phyloP scores from a whole-genome alignment of 345 rosid species.

The Aquilaria sinensis region DNA sequence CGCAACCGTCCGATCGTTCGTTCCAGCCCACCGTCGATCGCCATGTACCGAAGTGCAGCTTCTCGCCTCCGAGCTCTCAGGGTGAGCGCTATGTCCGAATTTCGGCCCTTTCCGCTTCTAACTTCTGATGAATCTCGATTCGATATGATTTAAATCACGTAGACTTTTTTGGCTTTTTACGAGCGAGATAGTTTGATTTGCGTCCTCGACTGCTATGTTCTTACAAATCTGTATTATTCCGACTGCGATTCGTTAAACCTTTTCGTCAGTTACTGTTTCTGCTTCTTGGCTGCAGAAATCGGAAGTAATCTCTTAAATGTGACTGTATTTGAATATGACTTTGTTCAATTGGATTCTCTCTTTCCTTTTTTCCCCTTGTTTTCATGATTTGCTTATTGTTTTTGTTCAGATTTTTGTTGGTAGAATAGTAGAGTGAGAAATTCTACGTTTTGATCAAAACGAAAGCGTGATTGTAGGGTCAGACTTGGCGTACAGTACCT shows the following conservation, averaged over 20 bases:
- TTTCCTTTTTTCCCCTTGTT: neutral
- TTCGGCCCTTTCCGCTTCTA: neutral
- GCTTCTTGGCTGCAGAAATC: neutral
- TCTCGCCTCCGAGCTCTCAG: slow-evolving; percentile 45
- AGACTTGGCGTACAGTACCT: slow-evolving; percentile 15
- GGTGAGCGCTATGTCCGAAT: slow-evolving; percentile 22
- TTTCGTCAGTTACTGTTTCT: slow-evolving; percentile 6
- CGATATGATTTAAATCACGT: neutral
- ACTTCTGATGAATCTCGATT: neutral
- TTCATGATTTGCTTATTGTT: slow-evolving; percentile 2
- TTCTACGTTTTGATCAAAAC: slow-evolving; percentile 6
- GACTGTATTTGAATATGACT: neutral
- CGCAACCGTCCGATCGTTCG: too few species aligned
- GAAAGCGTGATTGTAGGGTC: slow-evolving; percentile 25
- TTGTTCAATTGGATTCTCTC: neutral
- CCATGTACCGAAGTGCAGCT: slow-evolving; percentile 51
- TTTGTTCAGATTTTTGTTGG: neutral
- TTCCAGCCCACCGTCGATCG: slow-evolving; percentile 1
- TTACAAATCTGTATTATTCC: slow-evolving; percentile 1
- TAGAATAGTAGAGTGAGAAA: slow-evolving; percentile 8
- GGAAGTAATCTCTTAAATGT: neutral
- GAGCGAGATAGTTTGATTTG: slow-evolving; percentile 5
- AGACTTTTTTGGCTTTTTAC: neutral
- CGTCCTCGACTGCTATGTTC: neutral
- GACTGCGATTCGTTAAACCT: slow-evolving; percentile 9